A percentile compares a stretch with the other conserved stretches of the same genome.
These are phyloP conservation scores for Epichloe coenophiala DNA, from an alignment of 2,329 filamentous ascomycete genomes.

Conservation along the genomic window DNA sequence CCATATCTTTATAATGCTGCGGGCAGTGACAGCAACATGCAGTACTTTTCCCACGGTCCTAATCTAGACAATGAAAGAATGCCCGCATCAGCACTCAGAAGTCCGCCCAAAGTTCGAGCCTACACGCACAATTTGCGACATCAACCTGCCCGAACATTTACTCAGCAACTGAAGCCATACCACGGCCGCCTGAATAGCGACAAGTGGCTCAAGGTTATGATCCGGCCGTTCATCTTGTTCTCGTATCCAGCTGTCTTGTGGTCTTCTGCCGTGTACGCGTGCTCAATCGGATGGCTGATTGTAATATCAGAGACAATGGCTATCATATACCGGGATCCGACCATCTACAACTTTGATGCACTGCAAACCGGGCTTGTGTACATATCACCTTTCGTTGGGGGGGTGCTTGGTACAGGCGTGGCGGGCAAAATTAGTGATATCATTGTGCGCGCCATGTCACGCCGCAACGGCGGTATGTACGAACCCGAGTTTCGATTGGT, in stretches of 20 bases:
- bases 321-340: constrained; percentile 57
- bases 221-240: constrained; percentile 74
- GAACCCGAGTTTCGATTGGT: constrained; percentile 87
- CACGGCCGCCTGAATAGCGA: constrained; percentile 68
- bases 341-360: constrained; percentile 66
- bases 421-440: constrained; percentile 80
- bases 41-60: constrained; percentile 14
- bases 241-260: constrained; percentile 82
- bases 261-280: constrained; percentile 72
- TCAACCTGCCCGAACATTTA: constrained; percentile 55
- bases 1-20: constrained; percentile 1
- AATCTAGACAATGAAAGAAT: constrained; percentile 30
- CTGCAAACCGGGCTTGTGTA: constrained; percentile 78
- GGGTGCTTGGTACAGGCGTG: constrained; percentile 79
- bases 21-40: constrained; percentile 12
- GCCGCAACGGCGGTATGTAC: constrained; percentile 82
- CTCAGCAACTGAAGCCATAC: constrained; percentile 61
- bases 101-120: constrained; percentile 22
- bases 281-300: constrained; percentile 90
- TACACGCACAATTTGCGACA: constrained; percentile 63
- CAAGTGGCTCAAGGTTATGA: constrained; percentile 63
- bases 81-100: constrained; percentile 21
- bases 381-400: constrained; percentile 78
- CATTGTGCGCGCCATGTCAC: constrained; percentile 69
- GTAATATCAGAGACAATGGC: constrained; percentile 82